Evolutionary conservation across 148 eudicot species (phyloP).

Genomic region (Silene latifolia): DNA sequence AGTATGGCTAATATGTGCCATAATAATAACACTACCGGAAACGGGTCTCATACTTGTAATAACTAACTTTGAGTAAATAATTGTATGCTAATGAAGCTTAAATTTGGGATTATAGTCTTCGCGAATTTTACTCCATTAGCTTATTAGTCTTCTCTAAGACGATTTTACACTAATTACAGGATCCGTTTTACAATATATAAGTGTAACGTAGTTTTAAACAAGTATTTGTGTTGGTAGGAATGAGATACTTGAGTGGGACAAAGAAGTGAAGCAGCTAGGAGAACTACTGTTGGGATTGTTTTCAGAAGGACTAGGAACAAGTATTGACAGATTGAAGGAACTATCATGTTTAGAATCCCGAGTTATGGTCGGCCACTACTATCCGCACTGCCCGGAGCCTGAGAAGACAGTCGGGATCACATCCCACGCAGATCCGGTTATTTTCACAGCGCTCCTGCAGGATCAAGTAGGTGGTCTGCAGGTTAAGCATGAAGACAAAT

Average conservation of each 20-base stretch:
- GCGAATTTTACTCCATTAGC: background rate
- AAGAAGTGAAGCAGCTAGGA: slow-evolving; percentile 29
- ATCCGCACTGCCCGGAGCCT: slow-evolving; percentile 50
- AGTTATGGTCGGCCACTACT: slow-evolving; percentile 36
- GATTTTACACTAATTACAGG: too few species aligned
- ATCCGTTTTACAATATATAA: too few species aligned
- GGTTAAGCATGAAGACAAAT: slow-evolving; percentile 32
- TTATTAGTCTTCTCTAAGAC: too few species aligned
- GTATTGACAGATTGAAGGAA: slow-evolving; percentile 23
- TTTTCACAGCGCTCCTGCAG: slow-evolving; percentile 41
- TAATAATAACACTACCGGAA: too few species aligned
- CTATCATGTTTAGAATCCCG: slow-evolving; percentile 15
- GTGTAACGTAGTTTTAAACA: too few species aligned
- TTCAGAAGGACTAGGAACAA: slow-evolving; percentile 41
- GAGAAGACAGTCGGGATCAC: slow-evolving; percentile 40
- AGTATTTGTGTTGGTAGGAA: slow-evolving; percentile 18
- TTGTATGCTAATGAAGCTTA: too few species aligned
- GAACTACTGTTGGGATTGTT: slow-evolving; percentile 34
- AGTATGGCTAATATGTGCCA: too few species aligned
- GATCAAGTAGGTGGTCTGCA: slow-evolving; percentile 48
- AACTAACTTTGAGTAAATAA: too few species aligned
- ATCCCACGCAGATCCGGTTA: slow-evolving; percentile 43
- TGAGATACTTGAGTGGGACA: slow-evolving; percentile 40
- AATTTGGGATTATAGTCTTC: background rate
- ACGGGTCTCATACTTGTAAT: too few species aligned